Evolutionary conservation across 495 filamentous ascomycete genomes (phyloP).

Genomic region (Neurospora sp.): DNA sequence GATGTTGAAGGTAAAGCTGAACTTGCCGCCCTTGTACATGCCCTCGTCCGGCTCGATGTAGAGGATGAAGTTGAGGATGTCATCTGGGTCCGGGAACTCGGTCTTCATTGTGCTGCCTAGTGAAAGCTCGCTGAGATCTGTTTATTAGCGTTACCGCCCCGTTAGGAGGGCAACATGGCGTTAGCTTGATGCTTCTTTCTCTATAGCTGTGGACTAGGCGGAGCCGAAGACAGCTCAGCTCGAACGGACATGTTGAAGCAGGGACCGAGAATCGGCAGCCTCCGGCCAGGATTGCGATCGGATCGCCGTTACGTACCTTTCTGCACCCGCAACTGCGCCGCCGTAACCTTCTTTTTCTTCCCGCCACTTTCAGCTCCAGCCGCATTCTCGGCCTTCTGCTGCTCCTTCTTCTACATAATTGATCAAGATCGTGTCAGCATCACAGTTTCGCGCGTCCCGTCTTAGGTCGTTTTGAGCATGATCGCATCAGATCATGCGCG

Average conservation of each 20-base stretch:
- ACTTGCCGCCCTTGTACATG: slow-evolving; percentile 87
- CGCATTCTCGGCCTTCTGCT: slow-evolving; percentile 83
- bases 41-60: slow-evolving; percentile 95
- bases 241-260: not conserved
- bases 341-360: slow-evolving; percentile 97
- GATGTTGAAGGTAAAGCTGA: slow-evolving; percentile 86
- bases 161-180: not conserved
- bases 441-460: slow-evolving; percentile 48
- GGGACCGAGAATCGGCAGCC: not conserved
- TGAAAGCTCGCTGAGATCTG: slow-evolving; percentile 88
- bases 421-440: slow-evolving; percentile 34
- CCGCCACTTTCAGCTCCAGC: slow-evolving; percentile 52
- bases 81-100: slow-evolving; percentile 85
- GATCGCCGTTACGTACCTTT: slow-evolving; percentile 53
- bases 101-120: slow-evolving; percentile 88
- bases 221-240: not conserved
- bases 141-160: not conserved
- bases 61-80: slow-evolving; percentile 92
- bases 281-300: not conserved
- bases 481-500: not conserved
- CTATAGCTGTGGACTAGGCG: not conserved
- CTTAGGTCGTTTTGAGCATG: not conserved
- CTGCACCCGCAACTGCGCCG: slow-evolving; percentile 89
- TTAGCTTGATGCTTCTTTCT: not conserved
- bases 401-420: slow-evolving; percentile 70